phyloP scores from a whole-genome alignment of 768 basidiomycete genomes.

The Lyophyllum atratum region DNA sequence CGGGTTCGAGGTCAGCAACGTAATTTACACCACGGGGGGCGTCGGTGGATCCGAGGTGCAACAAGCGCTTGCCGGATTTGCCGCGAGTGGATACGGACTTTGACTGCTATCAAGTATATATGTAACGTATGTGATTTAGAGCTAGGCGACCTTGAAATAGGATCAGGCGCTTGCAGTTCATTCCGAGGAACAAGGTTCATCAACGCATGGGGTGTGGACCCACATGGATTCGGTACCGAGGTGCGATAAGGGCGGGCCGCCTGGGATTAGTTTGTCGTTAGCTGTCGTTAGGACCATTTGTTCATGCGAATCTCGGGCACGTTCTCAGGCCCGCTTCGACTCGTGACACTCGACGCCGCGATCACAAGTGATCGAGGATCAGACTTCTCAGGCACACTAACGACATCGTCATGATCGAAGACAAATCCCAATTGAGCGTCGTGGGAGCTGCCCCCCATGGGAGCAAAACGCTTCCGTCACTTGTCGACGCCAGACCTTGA shows the following conservation, averaged over 20 bases:
- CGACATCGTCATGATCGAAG: slow-evolving; percentile 38
- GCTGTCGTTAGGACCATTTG: slow-evolving; percentile 21
- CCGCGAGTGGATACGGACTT: slow-evolving; percentile 40
- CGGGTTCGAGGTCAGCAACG: slow-evolving; percentile 80
- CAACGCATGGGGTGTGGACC: slow-evolving; percentile 23
- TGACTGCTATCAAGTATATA: slow-evolving; percentile 16
- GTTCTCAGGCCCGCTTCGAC: slow-evolving; percentile 29
- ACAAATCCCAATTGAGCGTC: slow-evolving; percentile 19
- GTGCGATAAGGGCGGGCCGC: slow-evolving; percentile 31
- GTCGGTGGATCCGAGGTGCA: slow-evolving; percentile 53
- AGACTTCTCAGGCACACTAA: slow-evolving; percentile 31
- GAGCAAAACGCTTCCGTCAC: slow-evolving; percentile 13
- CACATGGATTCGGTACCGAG: slow-evolving; percentile 32
- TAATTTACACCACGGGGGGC: slow-evolving; percentile 76
- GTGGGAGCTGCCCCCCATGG: slow-evolving; percentile 4
- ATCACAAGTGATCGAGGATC: slow-evolving; percentile 34
- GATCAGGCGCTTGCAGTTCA: background rate
- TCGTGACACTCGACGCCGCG: slow-evolving; percentile 36
- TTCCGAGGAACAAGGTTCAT: slow-evolving; percentile 24
- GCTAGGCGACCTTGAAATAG: no score
- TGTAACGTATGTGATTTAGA: background rate
- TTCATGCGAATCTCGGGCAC: slow-evolving; percentile 35
- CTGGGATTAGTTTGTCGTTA: slow-evolving; percentile 13
- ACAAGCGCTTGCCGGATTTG: slow-evolving; percentile 50
- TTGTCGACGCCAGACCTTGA: slow-evolving; percentile 10